These are phyloP conservation scores for Cercospora canescens DNA, from an alignment of 2,329 filamentous ascomycete species.

Conservation along the genomic window DNA sequence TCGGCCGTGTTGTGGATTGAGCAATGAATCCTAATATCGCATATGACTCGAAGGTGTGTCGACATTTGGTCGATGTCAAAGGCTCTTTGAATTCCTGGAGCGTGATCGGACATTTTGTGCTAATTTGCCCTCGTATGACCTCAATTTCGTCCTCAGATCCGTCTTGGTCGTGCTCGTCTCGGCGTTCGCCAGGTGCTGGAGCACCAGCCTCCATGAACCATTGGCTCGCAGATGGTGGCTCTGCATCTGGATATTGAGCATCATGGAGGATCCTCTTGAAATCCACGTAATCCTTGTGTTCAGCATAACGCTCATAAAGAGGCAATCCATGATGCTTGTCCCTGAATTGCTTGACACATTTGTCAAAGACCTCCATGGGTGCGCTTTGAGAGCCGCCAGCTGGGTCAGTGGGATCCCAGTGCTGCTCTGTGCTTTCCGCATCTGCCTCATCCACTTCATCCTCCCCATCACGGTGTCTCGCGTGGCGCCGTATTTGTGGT, in stretches of 20 bases:
- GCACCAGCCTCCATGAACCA: conserved; percentile 60
- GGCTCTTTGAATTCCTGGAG: conserved; percentile 65
- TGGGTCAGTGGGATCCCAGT: conserved; percentile 42
- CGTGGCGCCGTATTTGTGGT: conserved; percentile 29
- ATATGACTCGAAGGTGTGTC: conserved; percentile 69
- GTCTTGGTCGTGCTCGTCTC: conserved; percentile 34
- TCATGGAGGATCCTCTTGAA: conserved; percentile 66
- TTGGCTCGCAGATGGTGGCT: conserved; percentile 49
- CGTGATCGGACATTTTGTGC: conserved; percentile 69
- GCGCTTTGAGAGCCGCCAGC: conserved; percentile 39
- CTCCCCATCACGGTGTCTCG: conserved; percentile 22
- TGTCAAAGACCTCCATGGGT: conserved; percentile 39
- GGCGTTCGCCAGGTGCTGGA: conserved; percentile 44
- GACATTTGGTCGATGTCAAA: conserved; percentile 66
- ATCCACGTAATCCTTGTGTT: conserved; percentile 60
- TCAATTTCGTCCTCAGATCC: conserved; percentile 69
- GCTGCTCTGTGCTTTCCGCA: conserved; percentile 41
- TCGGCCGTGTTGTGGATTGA: conserved; percentile 23
- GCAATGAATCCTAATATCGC: conserved; percentile 60
- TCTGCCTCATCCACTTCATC: conserved; percentile 25
- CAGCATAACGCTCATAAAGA: conserved; percentile 52
- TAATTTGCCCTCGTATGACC: conserved; percentile 63
- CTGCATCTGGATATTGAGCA: conserved; percentile 55
- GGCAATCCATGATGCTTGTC: conserved; percentile 45
- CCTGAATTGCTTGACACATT: conserved; percentile 42